These are phyloP conservation scores for Drechslera avenae DNA, from an alignment of 2,329 filamentous ascomycete species.

Conservation along the genomic window DNA sequence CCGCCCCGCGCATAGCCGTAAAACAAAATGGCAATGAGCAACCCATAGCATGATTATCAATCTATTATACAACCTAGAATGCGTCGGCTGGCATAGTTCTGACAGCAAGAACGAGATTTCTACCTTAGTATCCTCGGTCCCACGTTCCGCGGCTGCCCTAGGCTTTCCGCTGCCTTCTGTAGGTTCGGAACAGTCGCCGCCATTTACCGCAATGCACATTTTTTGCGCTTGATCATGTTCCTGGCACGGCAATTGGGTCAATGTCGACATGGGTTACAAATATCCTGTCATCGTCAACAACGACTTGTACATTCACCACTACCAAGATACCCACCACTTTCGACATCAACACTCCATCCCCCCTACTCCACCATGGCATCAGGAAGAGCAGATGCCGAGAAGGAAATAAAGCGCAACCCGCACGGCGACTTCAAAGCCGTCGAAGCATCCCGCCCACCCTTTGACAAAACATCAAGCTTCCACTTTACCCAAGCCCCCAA, in stretches of 20 bases:
- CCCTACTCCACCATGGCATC: conserved; percentile 19
- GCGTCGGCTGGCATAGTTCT: too few relatives aligned
- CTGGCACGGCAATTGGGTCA: not conserved
- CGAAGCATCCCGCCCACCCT: conserved; percentile 68
- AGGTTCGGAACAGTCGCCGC: conserved; percentile 28
- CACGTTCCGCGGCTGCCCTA: conserved; percentile 14
- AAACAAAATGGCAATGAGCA: not conserved
- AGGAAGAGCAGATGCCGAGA: conserved; percentile 53
- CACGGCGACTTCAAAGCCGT: conserved; percentile 77
- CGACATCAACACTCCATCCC: not conserved
- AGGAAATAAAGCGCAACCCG: conserved; percentile 64
- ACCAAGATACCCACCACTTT: too few relatives aligned
- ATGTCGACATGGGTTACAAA: not conserved
- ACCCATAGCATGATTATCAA: not conserved
- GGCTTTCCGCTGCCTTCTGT: not conserved
- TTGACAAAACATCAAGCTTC: conserved; percentile 57
- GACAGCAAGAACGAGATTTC: not conserved
- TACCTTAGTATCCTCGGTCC: not conserved
- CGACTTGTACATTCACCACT: too few relatives aligned
- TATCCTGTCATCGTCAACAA: not conserved
- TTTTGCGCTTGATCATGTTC: conserved; percentile 10
- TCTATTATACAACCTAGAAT: too few relatives aligned
- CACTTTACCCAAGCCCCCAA: conserved; percentile 67
- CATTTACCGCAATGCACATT: conserved; percentile 6
- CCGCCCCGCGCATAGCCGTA: conserved; percentile 15